These are phyloP conservation scores for Cladorrhinum samala DNA, from an alignment of 495 filamentous ascomycete species.

Conservation along the genomic window DNA sequence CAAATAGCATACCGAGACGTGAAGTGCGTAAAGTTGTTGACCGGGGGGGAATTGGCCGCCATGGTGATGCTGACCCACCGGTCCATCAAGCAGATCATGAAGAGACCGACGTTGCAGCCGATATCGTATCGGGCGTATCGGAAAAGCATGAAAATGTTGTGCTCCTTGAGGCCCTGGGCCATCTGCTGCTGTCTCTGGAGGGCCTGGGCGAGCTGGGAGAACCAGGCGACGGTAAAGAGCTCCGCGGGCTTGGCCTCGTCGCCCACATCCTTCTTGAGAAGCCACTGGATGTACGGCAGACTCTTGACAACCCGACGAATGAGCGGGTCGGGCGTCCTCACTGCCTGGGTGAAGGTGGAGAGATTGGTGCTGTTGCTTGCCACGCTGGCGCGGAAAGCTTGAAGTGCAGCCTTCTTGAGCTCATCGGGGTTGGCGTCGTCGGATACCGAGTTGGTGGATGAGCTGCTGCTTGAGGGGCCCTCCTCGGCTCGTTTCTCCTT, in stretches of 20 bases:
- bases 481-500: background rate
- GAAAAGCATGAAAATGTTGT: slow-evolving; percentile 27
- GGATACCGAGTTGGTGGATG: background rate
- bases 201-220: slow-evolving; percentile 19
- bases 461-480: slow-evolving; percentile 6
- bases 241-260: background rate
- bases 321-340: slow-evolving; percentile 1
- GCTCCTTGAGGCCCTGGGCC: slow-evolving; percentile 26
- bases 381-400: slow-evolving; percentile 14
- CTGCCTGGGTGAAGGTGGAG: background rate
- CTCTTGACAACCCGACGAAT: slow-evolving; percentile 12
- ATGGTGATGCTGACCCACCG: slow-evolving; percentile 26
- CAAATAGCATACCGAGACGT: slow-evolving; percentile 26
- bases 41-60: slow-evolving; percentile 7
- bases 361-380: background rate
- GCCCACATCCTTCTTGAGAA: slow-evolving; percentile 12
- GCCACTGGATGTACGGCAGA: slow-evolving; percentile 25
- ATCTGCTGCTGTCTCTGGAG: slow-evolving; percentile 23
- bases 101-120: slow-evolving; percentile 24
- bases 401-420: slow-evolving; percentile 11
- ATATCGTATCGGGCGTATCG: slow-evolving; percentile 22
- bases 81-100: slow-evolving; percentile 27
- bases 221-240: slow-evolving; percentile 21
- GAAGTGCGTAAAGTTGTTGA: slow-evolving; percentile 15
- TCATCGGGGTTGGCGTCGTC: background rate